phyloP scores from a whole-genome alignment of 2,329 filamentous ascomycete species.

The Penicillium verrucosum region DNA sequence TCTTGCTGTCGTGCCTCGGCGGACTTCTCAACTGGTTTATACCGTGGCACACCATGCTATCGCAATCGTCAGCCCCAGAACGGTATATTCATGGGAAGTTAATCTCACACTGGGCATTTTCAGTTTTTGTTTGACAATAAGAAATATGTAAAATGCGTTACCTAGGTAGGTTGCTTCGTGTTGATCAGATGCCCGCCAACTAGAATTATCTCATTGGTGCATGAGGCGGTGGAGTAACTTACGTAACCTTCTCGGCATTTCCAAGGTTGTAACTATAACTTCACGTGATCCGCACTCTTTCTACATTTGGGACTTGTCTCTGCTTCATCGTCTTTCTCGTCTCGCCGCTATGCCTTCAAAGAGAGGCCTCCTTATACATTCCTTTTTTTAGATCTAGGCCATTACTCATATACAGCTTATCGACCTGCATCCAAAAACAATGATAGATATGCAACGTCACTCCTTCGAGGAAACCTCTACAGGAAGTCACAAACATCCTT shows the following conservation, averaged over 20 bases:
- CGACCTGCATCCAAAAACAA: constrained; percentile 11
- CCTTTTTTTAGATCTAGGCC: constrained; percentile 12
- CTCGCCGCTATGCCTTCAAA: constrained; percentile 1
- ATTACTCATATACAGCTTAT: constrained; percentile 2
- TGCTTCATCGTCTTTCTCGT: background rate
- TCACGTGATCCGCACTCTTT: constrained; percentile 14
- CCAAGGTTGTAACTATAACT: background rate
- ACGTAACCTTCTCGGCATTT: background rate
- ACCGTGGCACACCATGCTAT: constrained; percentile 81
- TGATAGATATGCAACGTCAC: constrained; percentile 27
- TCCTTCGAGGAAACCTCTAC: constrained; percentile 25
- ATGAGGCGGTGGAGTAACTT: background rate
- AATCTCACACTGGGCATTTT: constrained; percentile 6
- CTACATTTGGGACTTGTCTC: constrained; percentile 3
- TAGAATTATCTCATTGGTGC: background rate
- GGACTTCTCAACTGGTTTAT: constrained; percentile 57
- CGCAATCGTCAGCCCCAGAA: constrained; percentile 24
- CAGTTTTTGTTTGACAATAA: background rate
- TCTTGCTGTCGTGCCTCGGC: constrained; percentile 70
- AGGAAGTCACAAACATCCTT: constrained; percentile 8
- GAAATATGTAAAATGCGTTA: background rate
- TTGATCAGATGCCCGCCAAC: background rate
- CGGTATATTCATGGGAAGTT: background rate
- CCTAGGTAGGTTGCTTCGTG: background rate
- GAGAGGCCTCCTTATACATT: constrained; percentile 12